phyloP scores from a whole-genome alignment of 73 alveolate genomes.

The Diophrys appendiculata region DNA sequence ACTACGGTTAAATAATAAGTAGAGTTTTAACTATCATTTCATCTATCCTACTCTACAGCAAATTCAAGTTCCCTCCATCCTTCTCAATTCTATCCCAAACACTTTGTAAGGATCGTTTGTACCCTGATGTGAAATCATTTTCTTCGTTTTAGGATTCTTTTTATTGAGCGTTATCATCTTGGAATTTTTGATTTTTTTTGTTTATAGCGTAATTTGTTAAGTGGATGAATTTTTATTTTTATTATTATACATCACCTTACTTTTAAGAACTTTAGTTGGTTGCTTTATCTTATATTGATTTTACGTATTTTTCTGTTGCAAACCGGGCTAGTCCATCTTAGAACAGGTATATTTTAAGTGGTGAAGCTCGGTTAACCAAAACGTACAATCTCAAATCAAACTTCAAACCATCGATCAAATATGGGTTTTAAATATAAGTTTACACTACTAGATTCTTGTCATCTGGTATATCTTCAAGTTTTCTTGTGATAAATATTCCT shows the following conservation, averaged over 20 bases:
- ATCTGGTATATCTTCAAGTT: not conserved
- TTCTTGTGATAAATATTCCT: slow-evolving; percentile 26
- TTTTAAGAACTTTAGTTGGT: slow-evolving; percentile 60
- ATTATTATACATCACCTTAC: not conserved
- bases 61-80: too few species aligned
- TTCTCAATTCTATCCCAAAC: too few species aligned
- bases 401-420: slow-evolving; percentile 86
- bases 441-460: slow-evolving; percentile 63
- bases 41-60: too few species aligned
- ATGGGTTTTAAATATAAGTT: slow-evolving; percentile 79
- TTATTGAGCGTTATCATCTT: slow-evolving; percentile 31
- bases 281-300: slow-evolving; percentile 77
- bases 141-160: too few species aligned
- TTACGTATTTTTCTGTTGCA: slow-evolving; percentile 57
- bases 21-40: slow-evolving; percentile 52
- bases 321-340: slow-evolving; percentile 70
- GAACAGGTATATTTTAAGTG: slow-evolving; percentile 45
- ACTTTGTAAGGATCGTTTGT: too few species aligned
- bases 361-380: slow-evolving; percentile 62
- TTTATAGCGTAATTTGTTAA: slow-evolving; percentile 42
- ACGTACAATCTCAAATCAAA: slow-evolving; percentile 88
- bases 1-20: slow-evolving; percentile 37
- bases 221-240: slow-evolving; percentile 32
- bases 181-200: slow-evolving; percentile 23
- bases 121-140: too few species aligned